A percentile compares a stretch with the other conserved stretches of the same genome.
These are phyloP conservation scores for Decorospora gaudefroyi DNA, from an alignment of 2,329 filamentous ascomycete genomes.

Conservation along the genomic window DNA sequence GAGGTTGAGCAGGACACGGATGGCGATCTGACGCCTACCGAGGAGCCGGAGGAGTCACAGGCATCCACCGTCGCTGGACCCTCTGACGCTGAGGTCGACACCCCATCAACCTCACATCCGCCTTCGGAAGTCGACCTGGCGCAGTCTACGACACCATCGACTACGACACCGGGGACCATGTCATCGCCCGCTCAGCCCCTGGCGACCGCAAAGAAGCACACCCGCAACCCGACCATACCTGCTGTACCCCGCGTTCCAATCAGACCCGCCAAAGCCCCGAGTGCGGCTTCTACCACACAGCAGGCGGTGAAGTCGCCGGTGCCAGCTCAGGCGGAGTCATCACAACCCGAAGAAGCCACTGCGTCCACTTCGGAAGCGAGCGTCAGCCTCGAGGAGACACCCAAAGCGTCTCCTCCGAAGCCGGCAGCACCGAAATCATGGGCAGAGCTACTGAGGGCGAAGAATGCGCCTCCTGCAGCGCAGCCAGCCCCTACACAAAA, in stretches of 20 bases:
- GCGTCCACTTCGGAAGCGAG: conserved; percentile 15
- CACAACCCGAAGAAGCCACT: conserved; percentile 14
- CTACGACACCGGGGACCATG: conserved; percentile 55
- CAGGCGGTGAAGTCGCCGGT: conserved; percentile 40
- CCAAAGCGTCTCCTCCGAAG: conserved; percentile 51
- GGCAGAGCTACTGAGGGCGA: conserved; percentile 68
- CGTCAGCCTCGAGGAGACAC: conserved; percentile 39
- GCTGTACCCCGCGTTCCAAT: conserved; percentile 60
- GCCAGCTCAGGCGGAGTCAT: conserved; percentile 18
- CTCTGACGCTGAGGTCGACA: conserved; percentile 57
- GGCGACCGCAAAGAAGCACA: conserved; percentile 41
- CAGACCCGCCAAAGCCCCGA: conserved; percentile 48
- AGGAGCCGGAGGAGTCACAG: conserved; percentile 48
- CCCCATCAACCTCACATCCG: conserved; percentile 62
- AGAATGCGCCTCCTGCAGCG: conserved; percentile 47
- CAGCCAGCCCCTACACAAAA: conserved; percentile 32
- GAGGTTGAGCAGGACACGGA: conserved; percentile 22
- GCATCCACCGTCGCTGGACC: conserved; percentile 52
- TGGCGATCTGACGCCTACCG: conserved; percentile 49
- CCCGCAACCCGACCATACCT: conserved; percentile 52
- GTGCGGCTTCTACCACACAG: conserved; percentile 44
- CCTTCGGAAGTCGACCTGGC: conserved; percentile 62
- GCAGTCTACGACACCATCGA: conserved; percentile 61
- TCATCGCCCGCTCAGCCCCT: conserved; percentile 44
- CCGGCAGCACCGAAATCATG: conserved; percentile 64